Conservation (phyloP, 345 rosid species). For the Kandelia obovata region DNA sequence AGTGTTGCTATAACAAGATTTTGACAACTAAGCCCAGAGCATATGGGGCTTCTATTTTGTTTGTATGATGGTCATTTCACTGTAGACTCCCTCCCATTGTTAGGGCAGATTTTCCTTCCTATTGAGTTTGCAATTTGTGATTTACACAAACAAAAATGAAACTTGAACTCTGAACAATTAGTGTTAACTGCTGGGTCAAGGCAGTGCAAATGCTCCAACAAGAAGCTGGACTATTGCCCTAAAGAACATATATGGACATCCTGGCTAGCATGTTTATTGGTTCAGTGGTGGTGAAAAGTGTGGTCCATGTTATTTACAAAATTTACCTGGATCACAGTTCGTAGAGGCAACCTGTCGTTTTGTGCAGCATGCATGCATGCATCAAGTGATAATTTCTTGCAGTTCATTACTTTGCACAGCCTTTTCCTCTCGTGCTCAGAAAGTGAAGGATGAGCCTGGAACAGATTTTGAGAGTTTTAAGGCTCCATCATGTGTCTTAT, state of each 20-base stretch:
- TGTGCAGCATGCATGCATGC: conserved; percentile 92
- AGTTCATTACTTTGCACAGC: conserved; percentile 70
- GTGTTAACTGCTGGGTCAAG: neutral
- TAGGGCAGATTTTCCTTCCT: neutral
- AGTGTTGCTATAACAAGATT: neutral
- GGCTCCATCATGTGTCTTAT: neutral
- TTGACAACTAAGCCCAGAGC: neutral
- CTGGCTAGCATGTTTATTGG: neutral
- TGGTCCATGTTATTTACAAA: neutral
- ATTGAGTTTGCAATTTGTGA: neutral
- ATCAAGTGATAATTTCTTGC: conserved; percentile 77
- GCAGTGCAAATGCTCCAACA: neutral
- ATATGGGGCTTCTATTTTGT: neutral
- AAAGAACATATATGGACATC: neutral
- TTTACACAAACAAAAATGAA: conserved; percentile 1
- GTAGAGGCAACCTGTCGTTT: conserved; percentile 81
- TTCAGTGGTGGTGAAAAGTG: conserved; percentile 1
- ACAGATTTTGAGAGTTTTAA: conserved; percentile 9
- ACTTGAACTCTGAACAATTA: neutral
- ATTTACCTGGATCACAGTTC: conserved; percentile 79
- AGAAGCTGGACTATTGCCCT: neutral
- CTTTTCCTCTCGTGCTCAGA: conserved; percentile 68
- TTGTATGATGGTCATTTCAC: neutral
- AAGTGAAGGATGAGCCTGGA: conserved; percentile 69
- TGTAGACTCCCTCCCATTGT: neutral